These are phyloP conservation scores for Pichia nanzhaoensis DNA, from an alignment of 805 yeast species.

Conservation along the genomic window DNA sequence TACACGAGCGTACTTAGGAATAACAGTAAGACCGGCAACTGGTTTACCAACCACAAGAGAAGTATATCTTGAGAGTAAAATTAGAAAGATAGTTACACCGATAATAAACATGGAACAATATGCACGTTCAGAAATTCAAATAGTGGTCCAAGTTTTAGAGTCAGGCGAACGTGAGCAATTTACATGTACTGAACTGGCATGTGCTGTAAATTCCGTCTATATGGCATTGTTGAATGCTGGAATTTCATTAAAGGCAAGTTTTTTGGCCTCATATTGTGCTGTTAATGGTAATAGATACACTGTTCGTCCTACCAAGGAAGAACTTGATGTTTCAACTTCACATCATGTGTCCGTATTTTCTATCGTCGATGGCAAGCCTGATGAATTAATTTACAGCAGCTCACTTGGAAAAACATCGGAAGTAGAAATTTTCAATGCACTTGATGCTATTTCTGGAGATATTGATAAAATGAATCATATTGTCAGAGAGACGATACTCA, in stretches of 20 bases:
- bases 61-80: slow-evolving; percentile 62
- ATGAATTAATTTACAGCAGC: slow-evolving; percentile 60
- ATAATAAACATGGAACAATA: slow-evolving; percentile 55
- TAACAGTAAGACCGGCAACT: slow-evolving; percentile 67
- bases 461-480: slow-evolving; percentile 38
- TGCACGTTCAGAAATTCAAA: slow-evolving; percentile 74
- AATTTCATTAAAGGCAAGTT: slow-evolving; percentile 58
- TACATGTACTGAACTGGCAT: slow-evolving; percentile 44
- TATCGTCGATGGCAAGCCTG: slow-evolving; percentile 42
- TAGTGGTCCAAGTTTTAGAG: slow-evolving; percentile 59
- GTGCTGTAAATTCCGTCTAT: slow-evolving; percentile 65
- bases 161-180: slow-evolving; percentile 38
- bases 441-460: slow-evolving; percentile 46
- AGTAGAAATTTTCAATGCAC: slow-evolving; percentile 41
- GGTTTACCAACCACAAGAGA: slow-evolving; percentile 76
- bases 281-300: slow-evolving; percentile 26
- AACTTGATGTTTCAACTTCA: slow-evolving; percentile 41
- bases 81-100: slow-evolving; percentile 54
- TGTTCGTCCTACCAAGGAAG: slow-evolving; percentile 40
- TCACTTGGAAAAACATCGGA: slow-evolving; percentile 66
- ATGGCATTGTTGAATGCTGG: slow-evolving; percentile 79
- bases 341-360: slow-evolving; percentile 63
- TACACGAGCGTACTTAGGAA: slow-evolving; percentile 66
- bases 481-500: slow-evolving; percentile 42
- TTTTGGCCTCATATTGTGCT: slow-evolving; percentile 45